Evolutionary conservation across 2,329 filamentous ascomycete genomes (phyloP).

Genomic region (Cadophora luteo-olivacea): DNA sequence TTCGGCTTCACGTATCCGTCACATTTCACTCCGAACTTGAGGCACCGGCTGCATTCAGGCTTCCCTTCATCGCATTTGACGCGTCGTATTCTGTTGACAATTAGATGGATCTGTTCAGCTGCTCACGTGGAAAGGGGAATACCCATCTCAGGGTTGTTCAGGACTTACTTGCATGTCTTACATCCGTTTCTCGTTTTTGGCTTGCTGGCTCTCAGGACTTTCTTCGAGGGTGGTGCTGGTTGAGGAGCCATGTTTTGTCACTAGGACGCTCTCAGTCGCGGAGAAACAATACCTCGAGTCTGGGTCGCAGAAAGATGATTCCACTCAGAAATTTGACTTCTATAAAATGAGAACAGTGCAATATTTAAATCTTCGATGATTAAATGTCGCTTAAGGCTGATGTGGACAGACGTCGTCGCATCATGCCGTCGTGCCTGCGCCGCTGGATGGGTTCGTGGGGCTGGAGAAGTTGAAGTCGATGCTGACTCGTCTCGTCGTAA

Average conservation of each 20-base stretch:
- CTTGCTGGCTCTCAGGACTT: constrained; percentile 7
- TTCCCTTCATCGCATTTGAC: constrained; percentile 70
- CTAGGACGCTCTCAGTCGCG: neutral
- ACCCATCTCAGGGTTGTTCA: neutral
- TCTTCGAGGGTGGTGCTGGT: neutral
- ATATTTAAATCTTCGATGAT: neutral
- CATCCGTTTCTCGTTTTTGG: constrained; percentile 15
- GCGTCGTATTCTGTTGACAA: constrained; percentile 46
- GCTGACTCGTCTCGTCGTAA: neutral
- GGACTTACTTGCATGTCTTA: constrained; percentile 21
- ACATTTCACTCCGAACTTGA: constrained; percentile 12
- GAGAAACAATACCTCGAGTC: neutral
- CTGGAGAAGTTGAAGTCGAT: neutral
- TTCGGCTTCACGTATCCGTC: constrained; percentile 15
- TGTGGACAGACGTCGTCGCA: neutral
- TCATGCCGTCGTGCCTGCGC: neutral
- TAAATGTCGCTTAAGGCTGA: neutral
- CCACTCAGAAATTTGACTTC: neutral
- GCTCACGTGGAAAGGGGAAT: neutral
- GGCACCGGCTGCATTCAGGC: constrained; percentile 45
- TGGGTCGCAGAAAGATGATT: neutral
- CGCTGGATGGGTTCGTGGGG: neutral
- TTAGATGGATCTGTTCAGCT: neutral
- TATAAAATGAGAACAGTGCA: neutral
- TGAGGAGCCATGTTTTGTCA: neutral